phyloP scores from a whole-genome alignment of 2,329 filamentous ascomycete genomes.

The Alternaria triticimaculans region DNA sequence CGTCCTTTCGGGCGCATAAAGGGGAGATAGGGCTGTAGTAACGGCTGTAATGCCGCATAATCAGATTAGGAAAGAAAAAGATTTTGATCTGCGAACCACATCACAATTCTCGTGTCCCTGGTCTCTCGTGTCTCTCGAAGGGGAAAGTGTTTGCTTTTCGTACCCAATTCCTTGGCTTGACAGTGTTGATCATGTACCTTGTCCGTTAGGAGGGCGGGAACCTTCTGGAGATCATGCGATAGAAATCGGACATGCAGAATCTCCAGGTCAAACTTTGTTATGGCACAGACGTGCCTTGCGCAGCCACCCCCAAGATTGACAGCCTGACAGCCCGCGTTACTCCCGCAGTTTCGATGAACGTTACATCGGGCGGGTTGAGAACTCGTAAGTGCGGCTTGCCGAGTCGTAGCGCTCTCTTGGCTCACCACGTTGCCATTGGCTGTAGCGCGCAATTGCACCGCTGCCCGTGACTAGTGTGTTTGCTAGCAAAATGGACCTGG shows the following conservation, averaged over 20 bases:
- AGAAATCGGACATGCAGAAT: slow-evolving; percentile 8
- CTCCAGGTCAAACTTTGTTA: background rate
- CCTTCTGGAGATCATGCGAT: slow-evolving; percentile 9
- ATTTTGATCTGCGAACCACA: slow-evolving; percentile 13
- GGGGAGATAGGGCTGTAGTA: slow-evolving; percentile 8
- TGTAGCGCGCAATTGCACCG: slow-evolving; percentile 18
- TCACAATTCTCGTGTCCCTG: slow-evolving; percentile 4
- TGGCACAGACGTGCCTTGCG: slow-evolving; percentile 6
- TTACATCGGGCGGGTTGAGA: slow-evolving; percentile 18
- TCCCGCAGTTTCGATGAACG: slow-evolving; percentile 16
- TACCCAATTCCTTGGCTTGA: slow-evolving; percentile 1
- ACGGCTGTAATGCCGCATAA: background rate
- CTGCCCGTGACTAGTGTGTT: slow-evolving; percentile 16
- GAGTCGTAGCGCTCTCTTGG: slow-evolving; percentile 2
- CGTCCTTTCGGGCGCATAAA: slow-evolving; percentile 12
- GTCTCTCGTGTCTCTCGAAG: background rate
- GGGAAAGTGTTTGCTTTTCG: slow-evolving; percentile 2
- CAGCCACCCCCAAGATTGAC: slow-evolving; percentile 10
- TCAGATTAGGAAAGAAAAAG: slow-evolving; percentile 6
- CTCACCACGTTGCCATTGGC: slow-evolving; percentile 17
- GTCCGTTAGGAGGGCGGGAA: slow-evolving; percentile 5
- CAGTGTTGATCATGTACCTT: slow-evolving; percentile 8
- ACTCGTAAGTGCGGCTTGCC: slow-evolving; percentile 7
- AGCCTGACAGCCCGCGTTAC: slow-evolving; percentile 16
- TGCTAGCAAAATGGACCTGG: slow-evolving; percentile 5